A percentile compares a stretch with the other conserved stretches of the same genome.
Conservation (phyloP, 768 basidiomycete species). For the Zangia roseola region DNA sequence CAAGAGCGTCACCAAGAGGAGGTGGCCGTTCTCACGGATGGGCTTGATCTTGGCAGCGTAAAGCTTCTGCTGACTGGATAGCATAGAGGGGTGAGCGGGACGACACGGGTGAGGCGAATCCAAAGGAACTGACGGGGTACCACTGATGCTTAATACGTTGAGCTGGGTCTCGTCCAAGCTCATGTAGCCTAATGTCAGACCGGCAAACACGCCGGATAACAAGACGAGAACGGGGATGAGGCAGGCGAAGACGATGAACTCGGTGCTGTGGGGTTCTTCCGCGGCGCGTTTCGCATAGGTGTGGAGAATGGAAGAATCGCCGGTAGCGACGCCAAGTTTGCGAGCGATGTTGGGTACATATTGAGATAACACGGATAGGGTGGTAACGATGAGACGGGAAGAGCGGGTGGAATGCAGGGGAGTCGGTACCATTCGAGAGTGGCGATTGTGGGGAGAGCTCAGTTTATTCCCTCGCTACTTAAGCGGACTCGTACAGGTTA, state of each 20-base stretch:
- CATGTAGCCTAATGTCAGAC: conserved; percentile 91
- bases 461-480: not conserved
- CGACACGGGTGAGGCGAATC: not conserved
- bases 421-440: conserved; percentile 40
- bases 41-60: conserved; percentile 87
- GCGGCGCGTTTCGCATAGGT: conserved; percentile 32
- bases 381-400: conserved; percentile 44
- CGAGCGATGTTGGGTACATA: conserved; percentile 44
- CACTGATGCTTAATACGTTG: conserved; percentile 81
- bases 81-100: not conserved
- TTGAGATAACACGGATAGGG: conserved; percentile 43
- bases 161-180: conserved; percentile 91
- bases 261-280: conserved; percentile 13
- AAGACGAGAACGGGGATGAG: conserved; percentile 86
- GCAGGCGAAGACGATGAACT: conserved; percentile 42
- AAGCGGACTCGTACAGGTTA: not conserved
- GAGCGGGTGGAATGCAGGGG: conserved; percentile 34
- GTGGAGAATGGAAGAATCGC: conserved; percentile 20
- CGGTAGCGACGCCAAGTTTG: conserved; percentile 7
- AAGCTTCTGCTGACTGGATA: conserved; percentile 64
- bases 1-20: conserved; percentile 78
- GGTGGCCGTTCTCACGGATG: conserved; percentile 79
- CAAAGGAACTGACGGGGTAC: conserved; percentile 61
- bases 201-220: conserved; percentile 84
- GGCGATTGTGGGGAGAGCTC: not conserved